phyloP scores from a whole-genome alignment of 306 rosid genomes.

The Mucuna pruriens region DNA sequence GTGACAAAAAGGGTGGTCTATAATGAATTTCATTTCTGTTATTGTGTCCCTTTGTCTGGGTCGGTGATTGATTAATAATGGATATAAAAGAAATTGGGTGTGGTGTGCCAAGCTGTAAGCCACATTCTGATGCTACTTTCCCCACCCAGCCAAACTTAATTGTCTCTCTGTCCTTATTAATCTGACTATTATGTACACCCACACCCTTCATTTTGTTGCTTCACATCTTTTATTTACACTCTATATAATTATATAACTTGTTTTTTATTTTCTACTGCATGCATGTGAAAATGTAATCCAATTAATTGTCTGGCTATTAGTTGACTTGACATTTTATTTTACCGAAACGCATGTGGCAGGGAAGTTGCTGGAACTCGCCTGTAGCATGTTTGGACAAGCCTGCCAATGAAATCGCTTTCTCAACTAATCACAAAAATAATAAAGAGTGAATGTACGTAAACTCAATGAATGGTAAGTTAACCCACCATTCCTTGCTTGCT shows the following conservation, averaged over 20 bases:
- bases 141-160: conserved; percentile 40
- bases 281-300: conserved; percentile 20
- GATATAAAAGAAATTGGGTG: background rate
- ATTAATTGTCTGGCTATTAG: conserved; percentile 33
- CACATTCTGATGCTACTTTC: conserved; percentile 37
- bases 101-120: conserved; percentile 59
- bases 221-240: background rate
- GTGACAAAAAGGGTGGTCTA: background rate
- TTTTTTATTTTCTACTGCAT: background rate
- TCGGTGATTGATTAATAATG: background rate
- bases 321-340: conserved; percentile 50
- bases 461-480: conserved; percentile 65
- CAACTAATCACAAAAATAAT: conserved; percentile 51
- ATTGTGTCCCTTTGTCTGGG: background rate
- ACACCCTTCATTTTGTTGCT: conserved; percentile 36
- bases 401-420: conserved; percentile 63
- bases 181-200: conserved; percentile 15
- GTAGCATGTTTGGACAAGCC: conserved; percentile 72
- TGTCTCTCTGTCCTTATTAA: conserved; percentile 34
- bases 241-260: background rate
- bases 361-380: conserved; percentile 79
- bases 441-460: conserved; percentile 56
- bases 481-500: conserved; percentile 2
- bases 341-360: conserved; percentile 63
- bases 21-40: conserved; percentile 8